A percentile compares a stretch with the other conserved stretches of the same genome.
phyloP scores from a whole-genome alignment of 208 protist species.

The Leishmania tropica region DNA sequence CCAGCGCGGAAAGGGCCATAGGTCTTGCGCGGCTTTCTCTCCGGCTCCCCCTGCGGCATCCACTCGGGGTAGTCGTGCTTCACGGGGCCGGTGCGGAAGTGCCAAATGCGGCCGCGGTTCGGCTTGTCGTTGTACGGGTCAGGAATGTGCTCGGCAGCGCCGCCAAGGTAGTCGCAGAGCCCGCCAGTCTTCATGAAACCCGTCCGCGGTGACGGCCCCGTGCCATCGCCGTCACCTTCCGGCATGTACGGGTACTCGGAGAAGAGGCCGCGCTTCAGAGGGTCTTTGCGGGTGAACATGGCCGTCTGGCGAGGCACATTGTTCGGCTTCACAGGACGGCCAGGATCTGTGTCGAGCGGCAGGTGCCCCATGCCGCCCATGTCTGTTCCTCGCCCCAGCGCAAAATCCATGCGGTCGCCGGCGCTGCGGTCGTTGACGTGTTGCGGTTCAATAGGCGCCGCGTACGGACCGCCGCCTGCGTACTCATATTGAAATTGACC shows the following conservation, averaged over 20 bases:
- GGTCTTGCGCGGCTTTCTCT: constrained; percentile 45
- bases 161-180: constrained; percentile 70
- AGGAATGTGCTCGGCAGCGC: constrained; percentile 74
- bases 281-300: constrained; percentile 77
- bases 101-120: constrained; percentile 68
- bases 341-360: constrained; percentile 71
- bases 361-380: constrained; percentile 60
- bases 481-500: constrained; percentile 93
- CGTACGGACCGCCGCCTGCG: constrained; percentile 62
- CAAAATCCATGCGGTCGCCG: constrained; percentile 89
- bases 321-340: constrained; percentile 43
- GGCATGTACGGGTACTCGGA: constrained; percentile 81
- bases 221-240: constrained; percentile 40
- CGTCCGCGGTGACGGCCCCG: constrained; percentile 25
- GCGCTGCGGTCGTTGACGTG: constrained; percentile 55
- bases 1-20: constrained; percentile 80
- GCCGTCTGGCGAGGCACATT: constrained; percentile 45
- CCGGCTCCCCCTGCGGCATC: constrained; percentile 83
- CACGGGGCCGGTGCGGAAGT: constrained; percentile 77
- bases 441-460: constrained; percentile 50
- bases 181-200: constrained; percentile 76
- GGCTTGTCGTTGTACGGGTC: constrained; percentile 82
- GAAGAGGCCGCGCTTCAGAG: constrained; percentile 82
- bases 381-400: constrained; percentile 55
- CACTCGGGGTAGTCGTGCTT: constrained; percentile 68